Conservation (phyloP, 345 rosid genomes). For the Eucalyptus leucophloia region DNA sequence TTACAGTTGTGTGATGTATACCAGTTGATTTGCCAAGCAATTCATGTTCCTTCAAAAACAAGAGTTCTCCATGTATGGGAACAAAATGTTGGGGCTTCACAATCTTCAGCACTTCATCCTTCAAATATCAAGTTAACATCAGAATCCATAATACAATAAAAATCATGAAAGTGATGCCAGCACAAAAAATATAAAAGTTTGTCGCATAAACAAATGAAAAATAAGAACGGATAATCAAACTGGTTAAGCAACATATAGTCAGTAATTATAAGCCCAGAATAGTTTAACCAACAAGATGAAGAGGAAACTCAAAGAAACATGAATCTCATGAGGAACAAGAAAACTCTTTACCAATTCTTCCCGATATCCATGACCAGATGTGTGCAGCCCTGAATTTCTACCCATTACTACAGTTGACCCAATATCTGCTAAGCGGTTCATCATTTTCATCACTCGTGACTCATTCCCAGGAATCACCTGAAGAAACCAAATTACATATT, state of each 20-base stretch:
- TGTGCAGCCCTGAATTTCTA: conserved; percentile 72
- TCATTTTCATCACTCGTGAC: conserved; percentile 94
- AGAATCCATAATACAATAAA: background rate
- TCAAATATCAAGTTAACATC: background rate
- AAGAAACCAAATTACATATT: background rate
- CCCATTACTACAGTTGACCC: conserved; percentile 93
- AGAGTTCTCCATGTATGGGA: conserved; percentile 94
- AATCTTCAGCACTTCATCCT: conserved; percentile 95
- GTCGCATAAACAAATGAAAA: background rate
- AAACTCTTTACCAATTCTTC: conserved; percentile 67
- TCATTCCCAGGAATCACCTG: conserved; percentile 99
- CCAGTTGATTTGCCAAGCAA: conserved; percentile 91
- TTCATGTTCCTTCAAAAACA: conserved; percentile 97
- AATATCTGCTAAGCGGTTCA: conserved; percentile 88
- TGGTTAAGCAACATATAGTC: background rate
- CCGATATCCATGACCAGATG: conserved; percentile 97
- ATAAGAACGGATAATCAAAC: background rate
- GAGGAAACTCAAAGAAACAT: background rate
- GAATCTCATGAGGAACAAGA: background rate
- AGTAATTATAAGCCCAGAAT: background rate
- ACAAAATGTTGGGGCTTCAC: conserved; percentile 98
- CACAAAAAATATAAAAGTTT: background rate
- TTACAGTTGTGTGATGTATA: conserved; percentile 84
- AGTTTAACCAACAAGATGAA: background rate
- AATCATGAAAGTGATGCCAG: background rate